Conservation (phyloP, 2,329 filamentous ascomycete species). For the Ambrosiella cleistominuta region DNA sequence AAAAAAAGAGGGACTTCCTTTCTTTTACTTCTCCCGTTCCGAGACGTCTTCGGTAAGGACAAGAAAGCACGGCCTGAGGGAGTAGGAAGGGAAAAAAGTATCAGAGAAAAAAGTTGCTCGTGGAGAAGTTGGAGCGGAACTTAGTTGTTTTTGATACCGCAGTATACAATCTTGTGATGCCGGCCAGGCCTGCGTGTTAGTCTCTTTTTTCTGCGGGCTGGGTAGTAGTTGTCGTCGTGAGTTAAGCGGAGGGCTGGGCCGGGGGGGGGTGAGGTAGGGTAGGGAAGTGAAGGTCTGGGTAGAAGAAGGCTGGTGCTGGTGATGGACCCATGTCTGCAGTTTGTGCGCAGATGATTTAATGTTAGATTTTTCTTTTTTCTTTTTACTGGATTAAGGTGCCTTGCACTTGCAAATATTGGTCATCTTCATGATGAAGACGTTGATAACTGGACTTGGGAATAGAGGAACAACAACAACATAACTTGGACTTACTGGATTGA, state of each 20-base stretch:
- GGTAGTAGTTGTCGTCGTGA: not conserved
- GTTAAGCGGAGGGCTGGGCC: conserved; percentile 1
- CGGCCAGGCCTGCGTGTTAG: not conserved
- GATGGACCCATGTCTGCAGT: not conserved
- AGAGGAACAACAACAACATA: not conserved
- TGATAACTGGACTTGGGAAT: not conserved
- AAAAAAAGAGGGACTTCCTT: conserved; percentile 1
- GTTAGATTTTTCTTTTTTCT: not conserved
- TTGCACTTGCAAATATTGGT: not conserved
- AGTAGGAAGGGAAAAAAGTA: not conserved
- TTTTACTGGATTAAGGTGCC: not conserved
- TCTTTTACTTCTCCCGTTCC: not conserved
- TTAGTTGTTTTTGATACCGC: not conserved
- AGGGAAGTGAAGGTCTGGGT: not conserved
- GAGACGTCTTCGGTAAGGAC: not conserved
- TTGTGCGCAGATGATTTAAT: not conserved
- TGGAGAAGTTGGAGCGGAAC: not conserved
- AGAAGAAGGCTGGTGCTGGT: not conserved
- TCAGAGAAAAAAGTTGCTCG: not conserved
- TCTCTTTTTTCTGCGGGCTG: not conserved
- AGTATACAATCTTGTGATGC: not conserved
- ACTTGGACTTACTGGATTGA: not conserved
- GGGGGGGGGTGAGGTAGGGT: not conserved
- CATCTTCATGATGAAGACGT: not conserved
- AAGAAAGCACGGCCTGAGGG: not conserved